Base-by-base conservation (phyloP, 805 yeast genomes). In the Candida sonorensis region DNA sequence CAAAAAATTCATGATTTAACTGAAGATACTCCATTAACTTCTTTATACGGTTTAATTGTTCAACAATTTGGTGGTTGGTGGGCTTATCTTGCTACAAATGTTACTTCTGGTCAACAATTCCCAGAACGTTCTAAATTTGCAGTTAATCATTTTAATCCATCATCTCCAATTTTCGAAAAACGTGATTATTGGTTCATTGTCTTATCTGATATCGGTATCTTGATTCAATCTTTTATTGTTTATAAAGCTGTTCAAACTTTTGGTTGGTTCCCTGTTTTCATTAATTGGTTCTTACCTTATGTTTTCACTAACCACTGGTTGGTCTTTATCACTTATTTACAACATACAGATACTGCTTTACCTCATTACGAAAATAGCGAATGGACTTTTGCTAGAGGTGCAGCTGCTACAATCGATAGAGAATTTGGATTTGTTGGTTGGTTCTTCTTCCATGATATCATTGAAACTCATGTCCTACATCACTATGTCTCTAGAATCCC, bases 331-430 rank as follows among this genome's bases (percentile, higher is more conserved):
- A 84, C 95, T 24, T 85, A 64, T 58, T 70, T 84, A 49, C 95
- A 84, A 59, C 95, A 84, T 63, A 72, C 92, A 12, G 90, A 81
- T 57, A 76, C 84, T 19, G 47, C 71, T 11, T 68, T 85, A 68
- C 88, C 95, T 19, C 94, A 84, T 59, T 84, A 84, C 62, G 78
- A 75, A 38, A 72, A 77, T 37, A 50, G 60, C 24, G 79, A 77
- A 57, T 84, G 95, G 95, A 83, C 71, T 46, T 82, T 81, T 55
- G 87, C 88, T 31, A 73, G 88, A 53, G 95, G 95, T 45, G 94
- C 95, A 19, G 88, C 92, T 35, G 83, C 90, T 39, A 84, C 94
- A 36, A 77, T 85, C 41, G 95, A 84, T 60, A 69, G 95, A 52
- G 77, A 82, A 52, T 81, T 82, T 53, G 88, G 90, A 19, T 79